A percentile compares a stretch with the other conserved stretches of the same genome.
Evolutionary conservation across 73 alveolate species (phyloP).

Genomic region (Paraurostyla sp.): DNA sequence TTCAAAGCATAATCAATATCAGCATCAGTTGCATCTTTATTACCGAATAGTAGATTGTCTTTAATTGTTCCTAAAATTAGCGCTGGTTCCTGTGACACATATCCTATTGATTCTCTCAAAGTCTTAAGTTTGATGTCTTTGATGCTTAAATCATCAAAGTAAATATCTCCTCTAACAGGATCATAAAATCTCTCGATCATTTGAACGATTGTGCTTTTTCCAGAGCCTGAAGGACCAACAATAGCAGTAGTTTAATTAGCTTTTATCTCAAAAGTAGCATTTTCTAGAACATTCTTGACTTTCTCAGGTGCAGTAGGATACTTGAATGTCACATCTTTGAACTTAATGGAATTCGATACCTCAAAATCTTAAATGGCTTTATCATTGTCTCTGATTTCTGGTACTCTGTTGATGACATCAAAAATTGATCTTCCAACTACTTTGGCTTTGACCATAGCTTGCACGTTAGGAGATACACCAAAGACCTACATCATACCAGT

Average conservation of each 20-base stretch:
- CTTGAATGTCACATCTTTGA: conserved; percentile 75
- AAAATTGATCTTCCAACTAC: no score
- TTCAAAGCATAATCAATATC: conserved; percentile 83
- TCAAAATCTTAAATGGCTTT: background rate
- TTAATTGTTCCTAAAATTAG: conserved; percentile 70
- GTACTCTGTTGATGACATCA: conserved; percentile 31
- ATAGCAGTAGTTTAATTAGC: conserved; percentile 73
- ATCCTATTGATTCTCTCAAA: conserved; percentile 77
- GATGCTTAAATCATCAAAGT: conserved; percentile 78
- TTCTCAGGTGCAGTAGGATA: conserved; percentile 82
- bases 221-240: conserved; percentile 76
- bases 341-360: conserved; percentile 75
- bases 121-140: conserved; percentile 76
- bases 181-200: conserved; percentile 89
- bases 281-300: conserved; percentile 78
- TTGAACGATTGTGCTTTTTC: conserved; percentile 85
- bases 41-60: conserved; percentile 92
- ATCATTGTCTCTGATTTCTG: conserved; percentile 25
- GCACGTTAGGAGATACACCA: no score
- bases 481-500: conserved; percentile 45
- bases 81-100: conserved; percentile 91
- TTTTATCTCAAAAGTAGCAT: conserved; percentile 71
- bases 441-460: no score
- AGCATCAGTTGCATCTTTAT: conserved; percentile 85
- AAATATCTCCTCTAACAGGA: conserved; percentile 78